A percentile compares a stretch with the other conserved stretches of the same genome.
Evolutionary conservation across 441 rosid genomes (phyloP).

Genomic region (Erodium texanum): DNA sequence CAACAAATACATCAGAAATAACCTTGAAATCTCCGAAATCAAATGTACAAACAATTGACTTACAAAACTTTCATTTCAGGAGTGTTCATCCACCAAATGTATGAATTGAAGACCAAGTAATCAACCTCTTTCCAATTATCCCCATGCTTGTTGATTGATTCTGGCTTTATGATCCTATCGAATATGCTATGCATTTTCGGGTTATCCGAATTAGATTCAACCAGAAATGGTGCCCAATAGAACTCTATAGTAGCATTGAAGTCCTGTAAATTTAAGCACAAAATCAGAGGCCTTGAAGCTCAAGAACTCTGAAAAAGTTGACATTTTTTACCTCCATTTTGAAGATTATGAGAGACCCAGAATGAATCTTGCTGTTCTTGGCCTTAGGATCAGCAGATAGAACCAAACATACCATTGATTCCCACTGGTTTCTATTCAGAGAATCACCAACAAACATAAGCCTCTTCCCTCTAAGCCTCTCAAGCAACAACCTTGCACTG

Average conservation of each 20-base stretch:
- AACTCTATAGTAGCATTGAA: conserved; percentile 87
- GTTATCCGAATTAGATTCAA: conserved; percentile 83
- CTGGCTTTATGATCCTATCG: conserved; percentile 81
- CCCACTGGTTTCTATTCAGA: conserved; percentile 25
- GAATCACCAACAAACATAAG: conserved; percentile 98
- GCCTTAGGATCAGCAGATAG: conserved; percentile 64
- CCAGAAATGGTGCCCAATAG: conserved; percentile 95
- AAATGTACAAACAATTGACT: conserved; percentile 22
- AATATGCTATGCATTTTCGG: conserved; percentile 64
- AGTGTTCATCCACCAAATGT: conserved; percentile 99
- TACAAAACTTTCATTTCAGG: conserved; percentile 79
- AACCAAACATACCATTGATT: conserved; percentile 64
- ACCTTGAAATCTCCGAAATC: no score
- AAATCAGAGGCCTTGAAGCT: not conserved
- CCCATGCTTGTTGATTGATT: conserved; percentile 75
- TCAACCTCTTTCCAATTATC: conserved; percentile 68
- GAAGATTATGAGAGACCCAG: conserved; percentile 61
- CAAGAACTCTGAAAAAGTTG: not conserved
- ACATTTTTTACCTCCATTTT: conserved; percentile 43
- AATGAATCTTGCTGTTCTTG: conserved; percentile 60
- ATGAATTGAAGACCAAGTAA: conserved; percentile 76
- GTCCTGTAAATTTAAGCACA: conserved; percentile 30
- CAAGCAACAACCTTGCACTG: conserved; percentile 54
- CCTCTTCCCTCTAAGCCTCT: conserved; percentile 80
- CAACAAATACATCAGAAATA: no score